Percentiles rank a stretch among this genome's conserved stretches.
These are phyloP conservation scores for Aspergillus tubingensis DNA, from an alignment of 2,329 filamentous ascomycete genomes.

Conservation along the genomic window DNA sequence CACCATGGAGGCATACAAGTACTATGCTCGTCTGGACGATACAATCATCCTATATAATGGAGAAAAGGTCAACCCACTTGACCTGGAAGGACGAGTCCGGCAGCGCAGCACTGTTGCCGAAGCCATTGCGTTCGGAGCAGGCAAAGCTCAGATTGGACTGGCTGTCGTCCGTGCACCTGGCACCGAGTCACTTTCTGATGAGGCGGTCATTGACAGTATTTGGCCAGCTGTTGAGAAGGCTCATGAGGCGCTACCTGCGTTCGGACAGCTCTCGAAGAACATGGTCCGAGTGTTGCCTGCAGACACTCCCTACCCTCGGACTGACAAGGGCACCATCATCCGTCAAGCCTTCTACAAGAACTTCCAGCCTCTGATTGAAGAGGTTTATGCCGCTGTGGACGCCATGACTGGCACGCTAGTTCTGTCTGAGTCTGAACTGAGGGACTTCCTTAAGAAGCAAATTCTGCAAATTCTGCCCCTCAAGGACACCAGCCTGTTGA, in stretches of 20 bases:
- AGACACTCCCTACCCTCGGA: conserved; percentile 51
- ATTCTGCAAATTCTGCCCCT: conserved; percentile 29
- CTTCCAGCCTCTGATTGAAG: conserved; percentile 51
- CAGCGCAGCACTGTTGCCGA: conserved; percentile 57
- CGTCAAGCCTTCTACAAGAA: conserved; percentile 52
- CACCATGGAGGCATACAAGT: conserved; percentile 50
- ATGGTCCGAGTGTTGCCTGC: conserved; percentile 54
- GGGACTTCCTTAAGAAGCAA: conserved; percentile 36
- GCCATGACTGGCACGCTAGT: conserved; percentile 24
- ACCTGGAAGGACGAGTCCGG: conserved; percentile 57
- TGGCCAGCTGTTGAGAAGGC: conserved; percentile 55
- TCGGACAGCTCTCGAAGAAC: conserved; percentile 55
- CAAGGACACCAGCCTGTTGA: conserved; percentile 18
- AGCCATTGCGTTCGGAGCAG: conserved; percentile 59
- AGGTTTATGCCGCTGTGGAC: conserved; percentile 41
- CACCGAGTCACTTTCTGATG: conserved; percentile 43
- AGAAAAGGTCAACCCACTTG: conserved; percentile 53
- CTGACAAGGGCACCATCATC: conserved; percentile 60
- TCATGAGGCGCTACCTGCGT: conserved; percentile 54
- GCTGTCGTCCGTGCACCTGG: conserved; percentile 55
- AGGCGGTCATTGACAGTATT: conserved; percentile 52
- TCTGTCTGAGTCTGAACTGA: conserved; percentile 32
- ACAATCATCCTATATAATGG: conserved; percentile 52
- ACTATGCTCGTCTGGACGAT: conserved; percentile 50
- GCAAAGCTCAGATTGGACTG: conserved; percentile 55